Evolutionary conservation across 2,329 filamentous ascomycete species (phyloP), one percentile per base, ranked within the genome.

Genomic region (Neopestalotiopsis clavispora): DNA sequence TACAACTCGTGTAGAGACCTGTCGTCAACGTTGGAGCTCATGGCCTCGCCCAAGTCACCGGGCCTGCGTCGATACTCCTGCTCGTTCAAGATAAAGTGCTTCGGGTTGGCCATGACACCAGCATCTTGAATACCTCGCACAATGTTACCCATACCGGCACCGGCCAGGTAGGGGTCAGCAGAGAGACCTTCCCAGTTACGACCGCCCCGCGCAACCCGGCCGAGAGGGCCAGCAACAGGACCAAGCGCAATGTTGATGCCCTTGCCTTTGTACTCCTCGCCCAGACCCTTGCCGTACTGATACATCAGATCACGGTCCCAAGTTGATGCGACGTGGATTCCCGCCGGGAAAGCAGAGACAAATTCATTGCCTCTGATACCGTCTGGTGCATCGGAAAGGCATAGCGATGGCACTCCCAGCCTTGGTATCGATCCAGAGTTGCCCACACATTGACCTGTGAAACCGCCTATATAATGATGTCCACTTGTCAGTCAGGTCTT

Each of bases 161-260:
- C 94, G 77, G 95, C 92, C 0, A 97, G 84, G 59, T 95, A 94
- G 0, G 94, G 94, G 75, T 97, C 94, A 0, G 92, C 84, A 0
- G 93, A 93, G 74, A 97, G 97, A 0, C 92, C 93, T 78, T 97
- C 94, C 94, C 94, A 97, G 72, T 95, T 95, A 67, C 94, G 86
- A 1, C 94, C 94, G n/a, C 94, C 94, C 20, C 92, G 92, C 1
- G 94, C 94, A 84, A 94, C 90, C 67, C 93, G 85, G 4, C 94
- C 94, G 0, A 97, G 79, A 0, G 94, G 91, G 0, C 94, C 94
- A 79, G 97, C 92, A 9, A 90, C 89, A 4, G 94, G 94, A 0
- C 94, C 94, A 0, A 97, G 84, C 1, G 95, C 78, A 4, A 94
- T 88, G 76, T 97, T 92, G 73, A 86, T 78, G 0, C 85, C 85